Evolutionary conservation across 164 flowering plant species (phyloP).

Genomic region (Magnolia kwangsiensis): DNA sequence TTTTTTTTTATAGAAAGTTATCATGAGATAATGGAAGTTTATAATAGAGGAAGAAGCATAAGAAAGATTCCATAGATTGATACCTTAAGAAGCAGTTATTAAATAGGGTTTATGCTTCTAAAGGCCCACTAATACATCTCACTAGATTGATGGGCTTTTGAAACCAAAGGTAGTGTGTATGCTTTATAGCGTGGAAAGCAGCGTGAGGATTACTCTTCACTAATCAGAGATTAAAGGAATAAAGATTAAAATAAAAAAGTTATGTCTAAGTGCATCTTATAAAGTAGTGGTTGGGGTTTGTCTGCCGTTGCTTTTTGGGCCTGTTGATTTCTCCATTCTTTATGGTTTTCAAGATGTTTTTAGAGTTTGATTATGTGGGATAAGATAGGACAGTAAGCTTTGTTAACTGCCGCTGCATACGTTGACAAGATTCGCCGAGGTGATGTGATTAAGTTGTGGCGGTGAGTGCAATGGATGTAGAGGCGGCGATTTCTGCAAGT

Average conservation of each 20-base stretch:
- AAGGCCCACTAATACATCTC: background rate
- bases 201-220: background rate
- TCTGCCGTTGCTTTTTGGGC: background rate
- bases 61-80: background rate
- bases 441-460: background rate
- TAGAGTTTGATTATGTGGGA: background rate
- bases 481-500: background rate
- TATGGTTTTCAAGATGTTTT: background rate
- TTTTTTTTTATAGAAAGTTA: background rate
- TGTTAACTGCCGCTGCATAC: background rate
- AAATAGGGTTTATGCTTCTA: background rate
- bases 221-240: background rate
- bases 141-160: constrained; percentile 1
- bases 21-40: constrained; percentile 1
- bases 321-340: background rate
- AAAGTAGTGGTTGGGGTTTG: background rate
- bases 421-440: background rate
- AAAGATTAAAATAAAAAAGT: background rate
- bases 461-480: background rate
- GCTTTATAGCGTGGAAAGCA: background rate
- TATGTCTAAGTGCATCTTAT: background rate
- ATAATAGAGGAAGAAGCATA: background rate
- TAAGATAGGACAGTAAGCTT: background rate
- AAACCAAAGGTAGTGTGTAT: background rate
- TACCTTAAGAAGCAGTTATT: background rate